Percentiles rank a stretch among this genome's conserved stretches.
These are phyloP conservation scores for Saturnispora quitensis DNA, from an alignment of 805 yeast species.

Conservation along the genomic window DNA sequence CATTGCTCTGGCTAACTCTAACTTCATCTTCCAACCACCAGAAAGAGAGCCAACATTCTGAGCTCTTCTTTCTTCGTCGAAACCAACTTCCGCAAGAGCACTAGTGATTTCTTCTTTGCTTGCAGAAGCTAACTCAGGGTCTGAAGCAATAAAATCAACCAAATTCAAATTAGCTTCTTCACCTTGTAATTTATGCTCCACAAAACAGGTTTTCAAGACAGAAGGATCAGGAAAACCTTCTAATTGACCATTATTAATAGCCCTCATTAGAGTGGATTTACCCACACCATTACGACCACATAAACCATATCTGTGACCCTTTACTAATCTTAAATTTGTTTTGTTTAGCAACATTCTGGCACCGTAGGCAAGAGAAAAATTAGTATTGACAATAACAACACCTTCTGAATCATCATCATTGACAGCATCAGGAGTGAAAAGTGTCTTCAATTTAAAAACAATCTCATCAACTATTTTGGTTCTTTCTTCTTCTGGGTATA, in stretches of 20 bases:
- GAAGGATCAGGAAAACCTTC: conserved; percentile 95
- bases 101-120: conserved; percentile 60
- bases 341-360: conserved; percentile 94
- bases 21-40: conserved; percentile 99
- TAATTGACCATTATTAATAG: conserved; percentile 91
- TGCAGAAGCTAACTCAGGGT: conserved; percentile 65
- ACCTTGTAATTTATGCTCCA: conserved; percentile 94
- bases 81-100: conserved; percentile 82
- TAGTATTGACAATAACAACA: conserved; percentile 84
- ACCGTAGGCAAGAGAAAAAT: conserved; percentile 94
- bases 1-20: conserved; percentile 98
- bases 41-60: conserved; percentile 91
- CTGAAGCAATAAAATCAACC: conserved; percentile 79
- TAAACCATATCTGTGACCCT: conserved; percentile 95
- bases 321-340: conserved; percentile 75
- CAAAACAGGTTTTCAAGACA: conserved; percentile 86
- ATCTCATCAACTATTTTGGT: conserved; percentile 35
- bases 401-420: conserved; percentile 69
- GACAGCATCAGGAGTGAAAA: conserved; percentile 44
- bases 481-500: conserved; percentile 28
- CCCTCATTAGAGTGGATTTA: conserved; percentile 93
- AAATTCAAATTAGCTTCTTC: conserved; percentile 86
- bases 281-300: conserved; percentile 99
- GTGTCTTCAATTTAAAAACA: conserved; percentile 42
- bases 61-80: conserved; percentile 78